A percentile compares a stretch with the other conserved stretches of the same genome.
Evolutionary conservation across 106 monocot genomes (phyloP).

Genomic region (Chionographis japonica): DNA sequence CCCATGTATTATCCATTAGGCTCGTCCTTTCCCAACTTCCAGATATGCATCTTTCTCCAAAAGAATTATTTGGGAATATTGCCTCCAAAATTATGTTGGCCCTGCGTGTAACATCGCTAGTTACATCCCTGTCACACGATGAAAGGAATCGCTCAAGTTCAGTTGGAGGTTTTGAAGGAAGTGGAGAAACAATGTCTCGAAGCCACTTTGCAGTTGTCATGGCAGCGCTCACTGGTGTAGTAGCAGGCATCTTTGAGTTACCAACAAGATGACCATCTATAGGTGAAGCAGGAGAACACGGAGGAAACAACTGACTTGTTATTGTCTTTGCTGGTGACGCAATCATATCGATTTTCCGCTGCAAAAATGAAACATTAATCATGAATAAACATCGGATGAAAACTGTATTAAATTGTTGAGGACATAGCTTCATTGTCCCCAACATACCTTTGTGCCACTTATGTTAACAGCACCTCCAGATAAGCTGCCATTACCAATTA

Average conservation of each 20-base stretch:
- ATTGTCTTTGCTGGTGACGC: conserved; percentile 70
- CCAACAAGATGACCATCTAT: conserved; percentile 26
- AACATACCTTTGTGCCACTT: conserved; percentile 60
- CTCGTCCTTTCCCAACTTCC: conserved; percentile 40
- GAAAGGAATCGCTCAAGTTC: conserved; percentile 69
- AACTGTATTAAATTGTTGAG: not conserved
- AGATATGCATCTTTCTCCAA: conserved; percentile 40
- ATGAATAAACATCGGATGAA: not conserved
- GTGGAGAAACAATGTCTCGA: conserved; percentile 64
- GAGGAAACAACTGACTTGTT: conserved; percentile 51
- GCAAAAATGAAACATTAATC: conserved; percentile 16
- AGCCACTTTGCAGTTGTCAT: conserved; percentile 99
- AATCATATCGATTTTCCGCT: conserved; percentile 52
- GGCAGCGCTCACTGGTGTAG: conserved; percentile 84
- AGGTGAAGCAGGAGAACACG: conserved; percentile 52
- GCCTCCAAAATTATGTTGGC: conserved; percentile 72
- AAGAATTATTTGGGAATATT: conserved; percentile 60
- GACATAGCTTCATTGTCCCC: not conserved
- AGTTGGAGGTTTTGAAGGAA: conserved; percentile 64
- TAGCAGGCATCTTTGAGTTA: conserved; percentile 28
- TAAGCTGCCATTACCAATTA: conserved; percentile 85
- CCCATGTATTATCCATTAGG: conserved; percentile 83
- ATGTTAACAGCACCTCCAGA: conserved; percentile 75
- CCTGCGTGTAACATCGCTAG: conserved; percentile 53
- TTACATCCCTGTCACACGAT: conserved; percentile 64